phyloP scores from a whole-genome alignment of 208 protist genomes.

The Trypanosoma scelopori region DNA sequence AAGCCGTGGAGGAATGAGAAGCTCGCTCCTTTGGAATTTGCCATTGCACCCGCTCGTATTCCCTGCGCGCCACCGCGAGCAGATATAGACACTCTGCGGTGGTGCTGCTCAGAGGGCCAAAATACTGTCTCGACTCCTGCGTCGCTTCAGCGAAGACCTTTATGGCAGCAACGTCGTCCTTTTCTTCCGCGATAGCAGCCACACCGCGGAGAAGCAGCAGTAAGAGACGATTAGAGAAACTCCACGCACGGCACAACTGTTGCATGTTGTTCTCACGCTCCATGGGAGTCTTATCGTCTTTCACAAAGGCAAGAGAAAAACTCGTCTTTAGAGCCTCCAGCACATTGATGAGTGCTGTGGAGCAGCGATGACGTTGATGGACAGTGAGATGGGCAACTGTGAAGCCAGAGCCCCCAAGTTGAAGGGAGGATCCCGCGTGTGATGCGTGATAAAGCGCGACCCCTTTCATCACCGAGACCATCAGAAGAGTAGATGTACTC shows the following conservation, averaged over 20 bases:
- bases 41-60: slow-evolving; percentile 22
- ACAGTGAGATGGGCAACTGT: slow-evolving; percentile 17
- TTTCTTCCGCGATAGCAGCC: slow-evolving; percentile 35
- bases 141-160: slow-evolving; percentile 36
- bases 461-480: slow-evolving; percentile 54
- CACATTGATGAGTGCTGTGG: slow-evolving; percentile 15
- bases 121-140: slow-evolving; percentile 28
- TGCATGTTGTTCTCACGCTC: neutral
- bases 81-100: slow-evolving; percentile 37
- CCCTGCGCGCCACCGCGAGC: slow-evolving; percentile 21
- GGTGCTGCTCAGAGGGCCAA: slow-evolving; percentile 36
- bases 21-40: neutral
- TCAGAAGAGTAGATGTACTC: slow-evolving; percentile 27
- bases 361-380: slow-evolving; percentile 38
- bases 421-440: slow-evolving; percentile 7
- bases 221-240: slow-evolving; percentile 30
- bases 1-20: neutral
- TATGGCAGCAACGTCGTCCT: slow-evolving; percentile 42
- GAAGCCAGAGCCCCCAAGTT: slow-evolving; percentile 10
- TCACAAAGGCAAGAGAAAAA: neutral
- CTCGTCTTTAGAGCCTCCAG: slow-evolving; percentile 26
- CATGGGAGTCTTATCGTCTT: neutral
- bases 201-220: slow-evolving; percentile 46
- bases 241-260: slow-evolving; percentile 18
- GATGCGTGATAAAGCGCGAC: slow-evolving; percentile 47